phyloP scores from a whole-genome alignment of 768 basidiomycete genomes.

The Mycena crocata region DNA sequence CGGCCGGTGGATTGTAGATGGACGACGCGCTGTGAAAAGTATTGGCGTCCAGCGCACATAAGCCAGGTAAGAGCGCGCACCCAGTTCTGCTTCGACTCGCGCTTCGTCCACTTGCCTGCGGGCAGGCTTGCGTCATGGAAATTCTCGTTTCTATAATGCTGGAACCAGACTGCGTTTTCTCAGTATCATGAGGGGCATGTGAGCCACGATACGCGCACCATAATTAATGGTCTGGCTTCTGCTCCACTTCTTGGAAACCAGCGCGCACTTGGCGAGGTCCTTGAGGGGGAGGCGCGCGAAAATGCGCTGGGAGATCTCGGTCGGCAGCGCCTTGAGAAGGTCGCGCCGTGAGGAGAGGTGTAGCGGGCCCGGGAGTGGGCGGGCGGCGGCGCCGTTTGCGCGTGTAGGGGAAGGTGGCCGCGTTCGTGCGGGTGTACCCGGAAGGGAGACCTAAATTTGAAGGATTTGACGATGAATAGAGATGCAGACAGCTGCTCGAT shows the following conservation, averaged over 20 bases:
- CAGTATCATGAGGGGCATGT: background rate
- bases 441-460: conserved; percentile 74
- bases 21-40: conserved; percentile 61
- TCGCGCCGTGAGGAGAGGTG: conserved; percentile 60
- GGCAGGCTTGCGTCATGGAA: conserved; percentile 85
- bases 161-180: conserved; percentile 85
- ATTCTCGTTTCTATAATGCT: conserved; percentile 87
- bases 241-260: conserved; percentile 89
- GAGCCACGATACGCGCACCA: conserved; percentile 54
- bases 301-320: conserved; percentile 83
- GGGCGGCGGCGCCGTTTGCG: conserved; percentile 56
- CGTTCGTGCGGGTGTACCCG: conserved; percentile 76
- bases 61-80: conserved; percentile 49
- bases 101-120: conserved; percentile 90
- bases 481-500: conserved; percentile 14
- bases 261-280: conserved; percentile 81
- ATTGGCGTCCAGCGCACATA: conserved; percentile 21
- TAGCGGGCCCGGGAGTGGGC: conserved; percentile 61
- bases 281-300: conserved; percentile 71
- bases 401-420: conserved; percentile 67
- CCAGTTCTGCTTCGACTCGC: conserved; percentile 96
- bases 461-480: too few species aligned
- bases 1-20: conserved; percentile 56
- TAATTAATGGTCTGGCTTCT: conserved; percentile 93
- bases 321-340: conserved; percentile 79